Base-by-base conservation (phyloP, 1,139 yeast genomes). In the Pichia sp. region DNA sequence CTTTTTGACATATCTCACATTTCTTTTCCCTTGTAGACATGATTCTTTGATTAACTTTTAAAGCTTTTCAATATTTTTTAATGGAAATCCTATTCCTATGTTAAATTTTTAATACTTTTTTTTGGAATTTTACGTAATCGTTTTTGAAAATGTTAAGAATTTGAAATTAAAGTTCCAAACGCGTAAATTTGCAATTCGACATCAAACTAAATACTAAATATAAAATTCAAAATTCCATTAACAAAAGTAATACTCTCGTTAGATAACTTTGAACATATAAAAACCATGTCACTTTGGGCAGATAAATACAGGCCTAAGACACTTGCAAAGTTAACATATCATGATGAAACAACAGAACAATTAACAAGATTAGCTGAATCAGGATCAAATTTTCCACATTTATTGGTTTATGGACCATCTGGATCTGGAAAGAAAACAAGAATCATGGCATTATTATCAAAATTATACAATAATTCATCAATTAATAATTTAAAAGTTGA, bases 351-450 rank as follows among this genome's bases (percentile, higher is more conserved):
- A 36, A 82, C 96, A 0, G 70, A 72, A 45, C 80, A 84, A 56
- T 72, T 93, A 45, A 71, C 73, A 52, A 82, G 57, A 60, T 61
- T 70, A 62, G 83, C 89, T 3, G 70, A 77, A 3, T 77, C 90
- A 2, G 93, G 91, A 2, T 33, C 56, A 5, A 98, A 95, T 67
- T 85, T 93, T 66, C 99, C 99, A 4, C 99, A 93, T 72, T 70
- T 93, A 51, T 72, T 93, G 42, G 80, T 93, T 13, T 91, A 91
- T 67, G 99, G 99, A 0, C 98, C 99, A 1, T 83, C 91, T 47
- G 99, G 99, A 7, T 87, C 96, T 19, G 99, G 99, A 55, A 93
- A 93, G 68, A 95, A 93, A 73, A 95, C 99, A 3, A 79, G 99
- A 61, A 88, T 91, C 19, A 79, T 90, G 70, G 83, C 96, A 11